A percentile compares a stretch with the other conserved stretches of the same genome.
phyloP scores from a whole-genome alignment of 225 moss, liverwort and hornwort genomes.

The Sphagnum contortum region DNA sequence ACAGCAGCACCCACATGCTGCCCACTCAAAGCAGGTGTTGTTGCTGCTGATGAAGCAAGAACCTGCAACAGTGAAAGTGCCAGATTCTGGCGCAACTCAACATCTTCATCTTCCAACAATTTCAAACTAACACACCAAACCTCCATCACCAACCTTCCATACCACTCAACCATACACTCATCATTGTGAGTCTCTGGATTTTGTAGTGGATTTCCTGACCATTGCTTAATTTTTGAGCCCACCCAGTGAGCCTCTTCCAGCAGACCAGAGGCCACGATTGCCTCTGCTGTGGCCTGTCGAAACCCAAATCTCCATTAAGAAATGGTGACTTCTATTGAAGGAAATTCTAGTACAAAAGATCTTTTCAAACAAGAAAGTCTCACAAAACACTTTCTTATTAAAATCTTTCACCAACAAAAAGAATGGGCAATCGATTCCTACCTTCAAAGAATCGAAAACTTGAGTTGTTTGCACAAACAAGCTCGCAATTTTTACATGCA shows the following conservation, averaged over 20 bases:
- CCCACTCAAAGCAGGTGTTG: slow-evolving; percentile 4
- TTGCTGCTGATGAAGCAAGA: slow-evolving; percentile 36
- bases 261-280: slow-evolving; percentile 72
- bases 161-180: slow-evolving; percentile 42
- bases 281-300: slow-evolving; percentile 76
- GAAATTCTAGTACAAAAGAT: no score
- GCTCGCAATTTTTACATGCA: no score
- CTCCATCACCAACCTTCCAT: slow-evolving; percentile 53
- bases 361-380: no score
- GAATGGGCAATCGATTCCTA: no score
- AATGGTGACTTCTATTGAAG: no score
- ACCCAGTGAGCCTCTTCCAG: slow-evolving; percentile 70
- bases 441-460: no score
- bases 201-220: background rate
- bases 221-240: slow-evolving; percentile 17
- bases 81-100: slow-evolving; percentile 65
- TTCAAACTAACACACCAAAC: slow-evolving; percentile 84
- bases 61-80: slow-evolving; percentile 57
- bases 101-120: slow-evolving; percentile 92
- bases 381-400: no score
- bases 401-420: no score
- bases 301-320: no score
- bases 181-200: background rate
- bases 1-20: slow-evolving; percentile 37
- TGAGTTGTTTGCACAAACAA: no score